A percentile compares a stretch with the other conserved stretches of the same genome.
Evolutionary conservation across 2,329 filamentous ascomycete species (phyloP).

Genomic region (Albophoma yamanashiensis): DNA sequence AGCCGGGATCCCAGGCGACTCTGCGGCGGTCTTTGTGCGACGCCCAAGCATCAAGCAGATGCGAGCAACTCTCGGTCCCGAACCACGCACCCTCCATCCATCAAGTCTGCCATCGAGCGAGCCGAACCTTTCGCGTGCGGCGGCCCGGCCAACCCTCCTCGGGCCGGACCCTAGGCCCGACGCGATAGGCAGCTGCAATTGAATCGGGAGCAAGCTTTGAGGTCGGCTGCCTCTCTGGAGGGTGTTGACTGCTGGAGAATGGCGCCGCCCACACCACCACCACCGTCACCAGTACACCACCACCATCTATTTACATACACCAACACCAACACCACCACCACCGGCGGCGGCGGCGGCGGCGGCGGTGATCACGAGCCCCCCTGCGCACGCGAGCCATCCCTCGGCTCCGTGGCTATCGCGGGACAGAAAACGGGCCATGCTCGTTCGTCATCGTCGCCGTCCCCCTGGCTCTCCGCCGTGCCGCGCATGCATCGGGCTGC

Average conservation of each 20-base stretch:
- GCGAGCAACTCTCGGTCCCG: not conserved
- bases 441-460: not conserved
- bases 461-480: too few relatives aligned
- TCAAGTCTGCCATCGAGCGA: not conserved
- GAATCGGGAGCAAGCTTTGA: not conserved
- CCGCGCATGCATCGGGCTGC: not conserved
- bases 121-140: too few relatives aligned
- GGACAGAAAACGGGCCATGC: not conserved
- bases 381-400: not conserved
- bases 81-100: not conserved
- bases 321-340: not conserved
- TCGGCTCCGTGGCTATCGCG: not conserved
- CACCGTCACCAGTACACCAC: not conserved
- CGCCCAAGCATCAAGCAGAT: not conserved
- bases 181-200: not conserved
- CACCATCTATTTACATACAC: too few relatives aligned
- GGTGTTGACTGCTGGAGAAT: not conserved
- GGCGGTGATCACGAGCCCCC: not conserved
- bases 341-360: not conserved
- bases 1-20: not conserved
- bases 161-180: not conserved
- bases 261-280: not conserved
- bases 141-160: not conserved
- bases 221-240: not conserved
- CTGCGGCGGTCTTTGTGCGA: not conserved